These are phyloP conservation scores for Orbilia quercus DNA, from an alignment of 2,329 filamentous ascomycete genomes.

Conservation along the genomic window DNA sequence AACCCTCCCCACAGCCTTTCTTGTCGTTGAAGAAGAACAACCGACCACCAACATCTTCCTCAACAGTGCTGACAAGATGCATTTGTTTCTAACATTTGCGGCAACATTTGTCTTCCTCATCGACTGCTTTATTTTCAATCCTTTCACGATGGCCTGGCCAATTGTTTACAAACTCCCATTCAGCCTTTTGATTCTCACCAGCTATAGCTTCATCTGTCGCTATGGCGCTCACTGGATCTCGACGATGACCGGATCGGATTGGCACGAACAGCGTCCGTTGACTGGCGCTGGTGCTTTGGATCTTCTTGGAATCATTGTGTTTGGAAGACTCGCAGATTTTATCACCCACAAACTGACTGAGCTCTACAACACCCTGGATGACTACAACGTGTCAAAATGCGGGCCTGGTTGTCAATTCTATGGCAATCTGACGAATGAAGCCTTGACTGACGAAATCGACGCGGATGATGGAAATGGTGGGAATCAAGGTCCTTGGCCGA, in stretches of 20 bases:
- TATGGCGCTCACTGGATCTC: conserved; percentile 15
- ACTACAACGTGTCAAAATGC: neutral
- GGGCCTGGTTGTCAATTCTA: conserved; percentile 9
- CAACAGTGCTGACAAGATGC: too few relatives aligned
- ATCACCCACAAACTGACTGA: neutral
- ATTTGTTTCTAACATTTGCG: too few relatives aligned
- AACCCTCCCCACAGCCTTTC: neutral
- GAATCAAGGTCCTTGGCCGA: too few relatives aligned
- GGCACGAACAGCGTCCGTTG: conserved; percentile 33
- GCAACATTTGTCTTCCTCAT: conserved; percentile 24
- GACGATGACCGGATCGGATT: conserved; percentile 2
- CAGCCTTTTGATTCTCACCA: conserved; percentile 8
- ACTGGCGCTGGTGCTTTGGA: conserved; percentile 21
- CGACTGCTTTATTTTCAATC: conserved; percentile 31
- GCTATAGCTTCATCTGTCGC: conserved; percentile 27
- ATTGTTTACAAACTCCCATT: neutral
- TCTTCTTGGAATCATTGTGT: conserved; percentile 17
- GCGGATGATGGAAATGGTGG: too few relatives aligned
- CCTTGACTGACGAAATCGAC: neutral
- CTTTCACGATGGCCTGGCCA: conserved; percentile 21
- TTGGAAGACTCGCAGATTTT: conserved; percentile 2
- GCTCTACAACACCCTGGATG: too few relatives aligned
- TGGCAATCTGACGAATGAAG: conserved; percentile 1
- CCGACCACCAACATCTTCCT: conserved; percentile 14
- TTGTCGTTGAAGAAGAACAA: neutral